Percentiles rank a stretch among this genome's conserved stretches.
phyloP scores from a whole-genome alignment of 495 filamentous ascomycete genomes.

The Lasiosphaeria ovina region DNA sequence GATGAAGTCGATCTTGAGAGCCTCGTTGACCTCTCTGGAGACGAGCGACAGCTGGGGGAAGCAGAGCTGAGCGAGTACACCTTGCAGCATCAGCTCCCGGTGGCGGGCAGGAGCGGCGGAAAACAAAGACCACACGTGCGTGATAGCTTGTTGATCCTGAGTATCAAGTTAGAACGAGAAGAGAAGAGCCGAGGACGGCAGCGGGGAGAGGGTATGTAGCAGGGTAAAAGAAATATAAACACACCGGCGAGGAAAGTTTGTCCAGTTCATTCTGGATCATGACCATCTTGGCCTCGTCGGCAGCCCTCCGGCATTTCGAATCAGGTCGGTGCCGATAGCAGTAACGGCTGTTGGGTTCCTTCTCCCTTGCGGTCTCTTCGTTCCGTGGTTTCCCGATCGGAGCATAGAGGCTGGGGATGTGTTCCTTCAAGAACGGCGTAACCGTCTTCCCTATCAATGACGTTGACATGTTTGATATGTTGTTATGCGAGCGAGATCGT shows the following conservation, averaged over 20 bases:
- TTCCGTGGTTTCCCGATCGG: conserved; percentile 54
- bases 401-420: conserved; percentile 82
- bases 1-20: conserved; percentile 95
- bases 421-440: conserved; percentile 78
- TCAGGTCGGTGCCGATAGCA: conserved; percentile 96
- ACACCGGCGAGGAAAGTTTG: conserved; percentile 66
- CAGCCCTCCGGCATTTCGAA: conserved; percentile 86
- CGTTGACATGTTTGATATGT: conserved; percentile 45
- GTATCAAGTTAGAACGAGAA: neutral
- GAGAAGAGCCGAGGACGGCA: neutral
- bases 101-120: conserved; percentile 93
- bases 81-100: conserved; percentile 90
- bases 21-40: conserved; percentile 79
- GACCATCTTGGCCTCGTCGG: conserved; percentile 93
- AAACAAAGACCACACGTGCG: conserved; percentile 95
- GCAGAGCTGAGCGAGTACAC: conserved; percentile 92
- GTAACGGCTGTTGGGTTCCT: conserved; percentile 77
- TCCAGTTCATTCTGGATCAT: conserved; percentile 85
- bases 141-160: conserved; percentile 75
- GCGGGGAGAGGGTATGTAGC: neutral
- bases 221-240: neutral
- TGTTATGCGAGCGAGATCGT: conserved; percentile 28
- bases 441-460: conserved; percentile 56
- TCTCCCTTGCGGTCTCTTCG: conserved; percentile 39
- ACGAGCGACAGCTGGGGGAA: conserved; percentile 95